Conservation (phyloP, 179 eudicot species). For the Monotropa hypopitys region DNA sequence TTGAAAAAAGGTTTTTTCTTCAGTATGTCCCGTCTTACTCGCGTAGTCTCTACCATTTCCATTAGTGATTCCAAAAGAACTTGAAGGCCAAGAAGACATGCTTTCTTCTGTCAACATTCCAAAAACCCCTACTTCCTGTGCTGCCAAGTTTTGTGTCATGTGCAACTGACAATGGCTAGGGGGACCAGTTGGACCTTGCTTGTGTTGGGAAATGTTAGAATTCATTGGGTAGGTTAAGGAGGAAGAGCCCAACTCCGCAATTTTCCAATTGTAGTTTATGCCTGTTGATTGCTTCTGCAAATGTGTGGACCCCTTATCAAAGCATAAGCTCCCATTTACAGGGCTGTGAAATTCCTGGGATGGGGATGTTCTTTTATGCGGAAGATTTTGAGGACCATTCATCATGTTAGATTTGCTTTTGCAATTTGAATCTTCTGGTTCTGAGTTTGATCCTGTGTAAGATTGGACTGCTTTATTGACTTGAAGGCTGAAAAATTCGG, state of each 20-base stretch:
- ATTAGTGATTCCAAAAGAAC: constrained; percentile 8
- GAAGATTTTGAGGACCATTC: not conserved
- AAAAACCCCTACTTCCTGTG: constrained; percentile 9
- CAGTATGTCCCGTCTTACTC: constrained; percentile 11
- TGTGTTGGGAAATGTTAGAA: constrained; percentile 9
- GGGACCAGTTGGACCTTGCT: constrained; percentile 12
- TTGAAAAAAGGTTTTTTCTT: constrained; percentile 4
- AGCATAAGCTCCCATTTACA: constrained; percentile 12
- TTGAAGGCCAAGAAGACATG: constrained; percentile 17
- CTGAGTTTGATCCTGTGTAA: constrained; percentile 23
- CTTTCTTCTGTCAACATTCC: constrained; percentile 14
- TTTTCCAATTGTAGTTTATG: constrained; percentile 7
- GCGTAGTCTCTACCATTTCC: constrained; percentile 5
- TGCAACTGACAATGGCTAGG: constrained; percentile 13
- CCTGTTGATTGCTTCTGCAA: constrained; percentile 15
- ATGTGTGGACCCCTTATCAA: constrained; percentile 4
- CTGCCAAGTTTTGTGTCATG: constrained; percentile 10
- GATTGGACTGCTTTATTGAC: constrained; percentile 17
- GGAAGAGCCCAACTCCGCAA: not conserved
- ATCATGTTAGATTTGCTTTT: constrained; percentile 7
- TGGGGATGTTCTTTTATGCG: constrained; percentile 8
- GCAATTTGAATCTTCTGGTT: constrained; percentile 17
- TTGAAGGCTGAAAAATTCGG: constrained; percentile 22
- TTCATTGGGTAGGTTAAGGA: constrained; percentile 9
- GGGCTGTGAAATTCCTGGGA: constrained; percentile 17